These are phyloP conservation scores for Phytopythium kandeliae DNA, from an alignment of 352 stramenopile genomes.

Conservation along the genomic window DNA sequence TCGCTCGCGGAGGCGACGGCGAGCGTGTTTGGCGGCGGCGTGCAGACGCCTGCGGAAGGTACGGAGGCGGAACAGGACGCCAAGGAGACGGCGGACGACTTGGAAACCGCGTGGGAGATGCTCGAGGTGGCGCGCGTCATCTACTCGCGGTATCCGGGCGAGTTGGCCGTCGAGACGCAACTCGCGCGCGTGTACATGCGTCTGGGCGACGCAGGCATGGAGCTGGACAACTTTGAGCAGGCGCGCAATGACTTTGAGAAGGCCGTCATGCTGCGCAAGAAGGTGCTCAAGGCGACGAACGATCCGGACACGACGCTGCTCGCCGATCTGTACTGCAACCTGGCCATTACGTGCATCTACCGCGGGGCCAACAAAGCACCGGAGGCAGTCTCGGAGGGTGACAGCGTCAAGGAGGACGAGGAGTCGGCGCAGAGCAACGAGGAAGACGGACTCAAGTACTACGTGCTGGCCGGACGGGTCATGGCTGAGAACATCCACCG, in stretches of 20 bases:
- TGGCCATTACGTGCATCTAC: constrained; percentile 85
- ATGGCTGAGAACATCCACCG: constrained; percentile 82
- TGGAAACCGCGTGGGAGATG: constrained; percentile 85
- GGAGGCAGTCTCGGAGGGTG: constrained; percentile 8
- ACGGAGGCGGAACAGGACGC: constrained; percentile 55
- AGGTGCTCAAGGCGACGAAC: constrained; percentile 57
- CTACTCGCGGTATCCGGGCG: constrained; percentile 64
- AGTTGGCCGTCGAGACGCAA: constrained; percentile 68
- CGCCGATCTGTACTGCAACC: constrained; percentile 75
- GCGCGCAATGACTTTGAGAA: constrained; percentile 76
- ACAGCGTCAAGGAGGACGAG: constrained; percentile 11
- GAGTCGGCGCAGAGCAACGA: constrained; percentile 22
- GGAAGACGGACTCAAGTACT: constrained; percentile 68
- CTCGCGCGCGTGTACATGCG: constrained; percentile 76
- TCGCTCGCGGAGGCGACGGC: constrained; percentile 63
- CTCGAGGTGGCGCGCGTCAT: constrained; percentile 81
- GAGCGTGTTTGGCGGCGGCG: constrained; percentile 47
- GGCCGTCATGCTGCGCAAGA: constrained; percentile 60
- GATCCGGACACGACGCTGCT: constrained; percentile 74
- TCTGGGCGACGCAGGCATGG: constrained; percentile 72
- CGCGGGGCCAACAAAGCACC: constrained; percentile 34
- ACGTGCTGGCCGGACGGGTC: constrained; percentile 71
- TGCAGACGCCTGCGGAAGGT: constrained; percentile 11
- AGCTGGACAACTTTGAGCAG: constrained; percentile 78
- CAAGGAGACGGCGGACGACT: constrained; percentile 49